These are phyloP conservation scores for Closterium sp. DNA, from an alignment of 139 green algal species.

Conservation along the genomic window DNA sequence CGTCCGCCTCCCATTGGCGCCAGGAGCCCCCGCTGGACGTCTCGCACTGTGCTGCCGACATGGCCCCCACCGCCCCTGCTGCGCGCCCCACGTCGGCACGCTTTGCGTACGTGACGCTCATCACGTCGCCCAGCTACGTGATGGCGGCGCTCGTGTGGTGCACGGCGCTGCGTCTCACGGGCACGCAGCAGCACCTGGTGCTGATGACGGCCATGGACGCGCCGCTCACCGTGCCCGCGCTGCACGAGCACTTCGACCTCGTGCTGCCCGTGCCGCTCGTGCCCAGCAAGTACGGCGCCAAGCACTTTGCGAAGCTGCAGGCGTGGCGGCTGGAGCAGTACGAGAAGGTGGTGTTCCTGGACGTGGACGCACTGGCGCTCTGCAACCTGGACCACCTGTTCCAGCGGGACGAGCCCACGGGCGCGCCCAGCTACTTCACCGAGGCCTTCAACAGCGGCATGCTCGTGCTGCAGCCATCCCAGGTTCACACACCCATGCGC, in stretches of 20 bases:
- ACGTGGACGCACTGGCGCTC: not conserved
- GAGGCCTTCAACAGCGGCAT: constrained; percentile 1
- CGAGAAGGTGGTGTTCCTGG: constrained; percentile 4
- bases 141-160: not conserved
- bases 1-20: not conserved
- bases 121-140: not conserved
- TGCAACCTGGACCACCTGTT: not conserved
- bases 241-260: not conserved
- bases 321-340: not conserved
- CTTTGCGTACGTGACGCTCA: not conserved
- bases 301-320: constrained; percentile 2
- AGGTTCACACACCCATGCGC: not conserved
- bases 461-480: not conserved
- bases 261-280: not conserved
- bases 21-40: not conserved
- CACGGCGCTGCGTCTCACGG: not conserved
- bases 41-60: not conserved
- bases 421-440: not conserved
- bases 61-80: too few species aligned
- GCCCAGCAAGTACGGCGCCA: not conserved
- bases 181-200: not conserved
- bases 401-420: not conserved
- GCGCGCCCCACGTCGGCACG: too few species aligned
- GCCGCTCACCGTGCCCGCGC: not conserved
- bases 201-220: not conserved